phyloP scores from a whole-genome alignment of 2,329 filamentous ascomycete species.

The Pseudofabraea citricarpa region DNA sequence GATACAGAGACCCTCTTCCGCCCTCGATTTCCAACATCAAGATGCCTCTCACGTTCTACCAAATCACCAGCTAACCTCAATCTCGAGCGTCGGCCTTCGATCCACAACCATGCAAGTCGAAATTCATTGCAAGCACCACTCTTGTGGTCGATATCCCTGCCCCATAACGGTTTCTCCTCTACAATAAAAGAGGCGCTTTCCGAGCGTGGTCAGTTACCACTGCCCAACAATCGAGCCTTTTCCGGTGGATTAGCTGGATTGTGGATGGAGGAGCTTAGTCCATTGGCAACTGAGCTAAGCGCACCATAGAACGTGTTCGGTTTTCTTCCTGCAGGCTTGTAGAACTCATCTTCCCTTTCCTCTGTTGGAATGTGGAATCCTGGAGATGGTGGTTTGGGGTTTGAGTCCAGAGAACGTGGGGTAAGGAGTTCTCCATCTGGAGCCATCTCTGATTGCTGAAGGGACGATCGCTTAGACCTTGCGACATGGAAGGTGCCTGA shows the following conservation, averaged over 20 bases:
- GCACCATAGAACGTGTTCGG: conserved; percentile 10
- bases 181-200: background rate
- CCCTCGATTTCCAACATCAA: conserved; percentile 3
- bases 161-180: background rate
- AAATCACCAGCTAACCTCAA: conserved; percentile 15
- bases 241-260: conserved; percentile 10
- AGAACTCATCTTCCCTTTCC: conserved; percentile 1
- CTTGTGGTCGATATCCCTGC: background rate
- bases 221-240: background rate
- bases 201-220: background rate
- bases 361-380: conserved; percentile 5
- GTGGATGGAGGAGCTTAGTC: conserved; percentile 11
- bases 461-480: conserved; percentile 6
- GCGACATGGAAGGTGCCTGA: conserved; percentile 8
- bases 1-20: no score
- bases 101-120: conserved; percentile 14
- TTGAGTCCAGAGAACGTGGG: conserved; percentile 10
- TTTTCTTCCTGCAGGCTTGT: background rate
- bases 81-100: conserved; percentile 16
- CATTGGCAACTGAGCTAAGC: conserved; percentile 7
- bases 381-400: conserved; percentile 12
- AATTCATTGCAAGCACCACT: conserved; percentile 3
- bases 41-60: conserved; percentile 12
- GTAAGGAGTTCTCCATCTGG: conserved; percentile 9
- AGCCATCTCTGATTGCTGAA: conserved; percentile 4